These are phyloP conservation scores for Colletotrichum somersetense DNA, from an alignment of 2,329 filamentous ascomycete species.

Conservation along the genomic window DNA sequence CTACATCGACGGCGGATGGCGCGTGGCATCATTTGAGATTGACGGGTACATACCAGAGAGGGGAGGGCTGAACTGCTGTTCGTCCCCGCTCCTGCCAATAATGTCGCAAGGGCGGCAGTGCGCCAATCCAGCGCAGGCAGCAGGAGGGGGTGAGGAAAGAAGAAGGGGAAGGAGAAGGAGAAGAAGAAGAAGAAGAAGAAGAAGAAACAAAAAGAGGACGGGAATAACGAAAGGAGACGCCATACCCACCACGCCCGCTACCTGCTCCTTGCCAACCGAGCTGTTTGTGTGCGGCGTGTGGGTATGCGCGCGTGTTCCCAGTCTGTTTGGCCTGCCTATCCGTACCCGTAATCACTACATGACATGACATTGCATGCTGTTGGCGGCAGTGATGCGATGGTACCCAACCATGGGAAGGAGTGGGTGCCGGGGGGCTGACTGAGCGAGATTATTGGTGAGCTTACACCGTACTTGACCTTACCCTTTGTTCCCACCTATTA, in stretches of 20 bases:
- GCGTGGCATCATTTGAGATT: not conserved
- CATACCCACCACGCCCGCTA: not conserved
- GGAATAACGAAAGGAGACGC: not conserved
- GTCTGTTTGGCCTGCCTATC: not conserved
- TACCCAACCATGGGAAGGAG: not conserved
- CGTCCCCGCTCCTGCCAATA: not conserved
- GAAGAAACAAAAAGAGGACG: constrained; percentile 2
- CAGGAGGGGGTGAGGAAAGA: too few species aligned
- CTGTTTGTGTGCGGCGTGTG: not conserved
- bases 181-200: not conserved
- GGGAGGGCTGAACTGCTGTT: not conserved
- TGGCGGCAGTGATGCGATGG: not conserved
- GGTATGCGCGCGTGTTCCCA: not conserved
- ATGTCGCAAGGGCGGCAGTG: not conserved
- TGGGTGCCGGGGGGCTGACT: not conserved
- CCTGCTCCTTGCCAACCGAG: not conserved
- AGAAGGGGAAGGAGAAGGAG: not conserved
- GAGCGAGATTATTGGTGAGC: not conserved
- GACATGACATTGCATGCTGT: constrained; percentile 24
- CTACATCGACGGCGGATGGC: not conserved
- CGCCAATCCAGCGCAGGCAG: constrained; percentile 3
- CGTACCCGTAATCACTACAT: constrained; percentile 8
- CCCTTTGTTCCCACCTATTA: not conserved
- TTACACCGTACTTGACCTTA: not conserved
- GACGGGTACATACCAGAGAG: not conserved